Evolutionary conservation across 2,329 filamentous ascomycete species (phyloP).

Genomic region (Ceratocystis cacaofunesta): DNA sequence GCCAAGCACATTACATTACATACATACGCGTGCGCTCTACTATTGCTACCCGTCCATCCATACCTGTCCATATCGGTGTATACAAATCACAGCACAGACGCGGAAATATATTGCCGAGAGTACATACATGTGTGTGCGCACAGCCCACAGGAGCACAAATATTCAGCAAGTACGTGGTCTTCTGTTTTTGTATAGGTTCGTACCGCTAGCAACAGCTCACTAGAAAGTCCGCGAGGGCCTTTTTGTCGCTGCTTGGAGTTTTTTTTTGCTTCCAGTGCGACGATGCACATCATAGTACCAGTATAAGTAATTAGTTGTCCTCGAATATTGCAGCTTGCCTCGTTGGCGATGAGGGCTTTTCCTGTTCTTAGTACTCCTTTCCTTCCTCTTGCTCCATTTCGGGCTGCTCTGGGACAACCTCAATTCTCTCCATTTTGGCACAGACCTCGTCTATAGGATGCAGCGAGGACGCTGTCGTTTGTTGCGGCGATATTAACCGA

Average conservation of each 20-base stretch:
- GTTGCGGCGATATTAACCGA: conserved; percentile 1
- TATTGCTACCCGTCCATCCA: neutral
- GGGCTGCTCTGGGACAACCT: neutral
- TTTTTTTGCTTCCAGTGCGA: neutral
- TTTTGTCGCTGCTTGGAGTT: neutral
- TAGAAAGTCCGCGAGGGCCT: neutral
- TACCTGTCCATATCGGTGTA: neutral
- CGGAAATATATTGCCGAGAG: conserved; percentile 4
- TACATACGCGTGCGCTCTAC: neutral
- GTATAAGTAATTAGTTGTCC: neutral
- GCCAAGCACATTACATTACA: no score
- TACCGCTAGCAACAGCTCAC: neutral
- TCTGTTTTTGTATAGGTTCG: neutral
- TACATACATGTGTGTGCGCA: neutral
- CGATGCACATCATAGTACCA: neutral
- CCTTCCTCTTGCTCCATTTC: neutral
- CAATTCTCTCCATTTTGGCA: neutral
- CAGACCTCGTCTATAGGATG: neutral
- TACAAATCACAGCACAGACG: neutral
- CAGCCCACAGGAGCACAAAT: neutral
- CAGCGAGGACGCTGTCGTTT: conserved; percentile 1
- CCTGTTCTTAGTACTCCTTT: neutral
- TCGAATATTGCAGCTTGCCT: neutral
- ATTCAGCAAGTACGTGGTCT: neutral
- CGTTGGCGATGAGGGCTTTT: neutral